phyloP scores from a whole-genome alignment of 1,284 basidiomycete genomes.

The Marasmius fiardii region DNA sequence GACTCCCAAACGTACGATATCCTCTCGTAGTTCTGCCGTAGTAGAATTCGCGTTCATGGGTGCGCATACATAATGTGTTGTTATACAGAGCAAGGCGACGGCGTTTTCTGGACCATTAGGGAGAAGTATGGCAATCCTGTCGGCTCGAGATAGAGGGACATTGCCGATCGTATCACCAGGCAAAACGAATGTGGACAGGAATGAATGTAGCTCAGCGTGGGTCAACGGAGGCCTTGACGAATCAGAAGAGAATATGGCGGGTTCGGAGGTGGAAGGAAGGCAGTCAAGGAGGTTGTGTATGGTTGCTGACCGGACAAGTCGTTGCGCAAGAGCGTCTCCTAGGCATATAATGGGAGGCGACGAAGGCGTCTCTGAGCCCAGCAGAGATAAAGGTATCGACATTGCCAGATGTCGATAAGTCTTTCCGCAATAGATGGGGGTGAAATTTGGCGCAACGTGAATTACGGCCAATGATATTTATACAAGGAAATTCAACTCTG shows the following conservation, averaged over 20 bases:
- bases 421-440: no score
- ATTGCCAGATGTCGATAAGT: background rate
- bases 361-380: slow-evolving; percentile 12
- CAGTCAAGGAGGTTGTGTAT: slow-evolving; percentile 34
- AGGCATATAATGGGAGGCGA: slow-evolving; percentile 25
- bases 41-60: slow-evolving; percentile 42
- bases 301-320: slow-evolving; percentile 22
- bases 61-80: slow-evolving; percentile 38
- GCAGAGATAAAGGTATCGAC: background rate
- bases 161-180: slow-evolving; percentile 29
- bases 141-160: background rate
- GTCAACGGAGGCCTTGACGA: slow-evolving; percentile 13
- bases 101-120: slow-evolving; percentile 42
- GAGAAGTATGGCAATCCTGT: slow-evolving; percentile 35
- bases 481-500: no score
- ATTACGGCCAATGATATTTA: no score
- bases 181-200: slow-evolving; percentile 32
- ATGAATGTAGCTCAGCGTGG: slow-evolving; percentile 28
- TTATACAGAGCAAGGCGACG: slow-evolving; percentile 35
- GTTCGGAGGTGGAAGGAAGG: slow-evolving; percentile 25
- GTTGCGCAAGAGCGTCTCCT: slow-evolving; percentile 29
- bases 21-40: slow-evolving; percentile 35
- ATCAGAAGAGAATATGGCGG: slow-evolving; percentile 30
- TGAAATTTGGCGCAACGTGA: no score
- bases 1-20: slow-evolving; percentile 31